Conservation (phyloP, 352 stramenopile genomes). For the Phytophthora hybrid region DNA sequence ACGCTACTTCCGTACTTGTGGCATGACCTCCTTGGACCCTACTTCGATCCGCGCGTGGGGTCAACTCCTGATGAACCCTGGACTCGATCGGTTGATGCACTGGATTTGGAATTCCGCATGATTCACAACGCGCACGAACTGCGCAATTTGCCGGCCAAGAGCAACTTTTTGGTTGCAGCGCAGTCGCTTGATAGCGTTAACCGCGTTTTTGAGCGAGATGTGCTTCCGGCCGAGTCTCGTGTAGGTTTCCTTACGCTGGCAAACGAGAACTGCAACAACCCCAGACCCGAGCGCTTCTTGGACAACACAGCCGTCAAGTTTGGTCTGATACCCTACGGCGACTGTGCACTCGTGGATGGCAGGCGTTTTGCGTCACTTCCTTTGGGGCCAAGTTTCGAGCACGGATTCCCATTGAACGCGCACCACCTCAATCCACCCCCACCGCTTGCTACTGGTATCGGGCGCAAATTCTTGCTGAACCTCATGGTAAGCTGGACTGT, state of each 20-base stretch:
- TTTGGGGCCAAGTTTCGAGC: conserved; percentile 67
- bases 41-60: conserved; percentile 49
- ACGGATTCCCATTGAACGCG: conserved; percentile 65
- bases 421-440: conserved; percentile 40
- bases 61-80: conserved; percentile 24
- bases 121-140: conserved; percentile 52
- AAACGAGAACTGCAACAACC: conserved; percentile 71
- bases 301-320: conserved; percentile 51
- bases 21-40: conserved; percentile 59
- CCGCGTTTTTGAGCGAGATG: conserved; percentile 28
- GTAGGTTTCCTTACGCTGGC: conserved; percentile 59
- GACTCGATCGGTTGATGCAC: conserved; percentile 34
- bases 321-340: conserved; percentile 66
- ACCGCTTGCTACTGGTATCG: conserved; percentile 24
- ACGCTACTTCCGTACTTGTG: conserved; percentile 72
- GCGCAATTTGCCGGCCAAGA: conserved; percentile 33
- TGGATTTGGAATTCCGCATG: conserved; percentile 51
- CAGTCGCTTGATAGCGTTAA: conserved; percentile 45
- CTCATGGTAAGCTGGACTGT: conserved; percentile 77
- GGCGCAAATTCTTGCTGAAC: conserved; percentile 56
- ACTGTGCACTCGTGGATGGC: conserved; percentile 66
- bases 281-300: conserved; percentile 33
- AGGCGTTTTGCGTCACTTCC: conserved; percentile 58
- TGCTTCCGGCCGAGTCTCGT: conserved; percentile 30
- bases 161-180: conserved; percentile 52